Evolutionary conservation across 768 basidiomycete genomes (phyloP), one percentile per base, ranked within the genome.

Genomic region (Boletus bicolor): DNA sequence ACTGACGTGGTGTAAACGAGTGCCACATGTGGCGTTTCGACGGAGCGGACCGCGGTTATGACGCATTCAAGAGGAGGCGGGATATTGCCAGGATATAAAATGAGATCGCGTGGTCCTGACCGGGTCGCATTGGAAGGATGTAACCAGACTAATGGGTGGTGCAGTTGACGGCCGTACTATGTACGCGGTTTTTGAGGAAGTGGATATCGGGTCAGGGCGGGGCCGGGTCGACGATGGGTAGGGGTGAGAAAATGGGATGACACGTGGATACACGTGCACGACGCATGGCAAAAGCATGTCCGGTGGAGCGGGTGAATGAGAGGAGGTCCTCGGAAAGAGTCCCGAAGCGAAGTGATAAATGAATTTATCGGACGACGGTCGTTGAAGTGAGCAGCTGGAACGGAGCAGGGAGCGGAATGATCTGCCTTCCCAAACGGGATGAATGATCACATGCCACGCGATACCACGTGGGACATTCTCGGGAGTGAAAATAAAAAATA

Each of bases 401-500:
- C 32, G 32, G 32, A 32, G 9, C 2, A 32, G n/a, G n/a, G 24
- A 15, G 34, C 36, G 34, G 50, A 24, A 38, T 37, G 50, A 42
- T 44, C 24, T 46, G 30, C 30, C 30, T 51, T 21, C 52, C 19
- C 19, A 19, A 19, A 19, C 39, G 14, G 44, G 49, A 14, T 24
- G 14, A 42, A 44, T 37, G 52, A 49, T 45, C 51, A 54, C 61
- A 57, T 62, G 60, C 60, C 65, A 67, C 64, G 64, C 57, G 64
- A 56, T 17, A 35, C 57, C 65, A 67, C 66, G 64, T 67, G 66
- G 54, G 58, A 62, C 49, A 62, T 53, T 64, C 45, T 10, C 44
- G 53, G 5, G n/a, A 17, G 9, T 4, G 12, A 43, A 43, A 46
- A 26, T 38, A 17, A 46, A 48, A 28, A 36, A 49, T 30, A 37